These are phyloP conservation scores for Colletotrichum scovillei DNA, from an alignment of 2,329 filamentous ascomycete species.

Conservation along the genomic window DNA sequence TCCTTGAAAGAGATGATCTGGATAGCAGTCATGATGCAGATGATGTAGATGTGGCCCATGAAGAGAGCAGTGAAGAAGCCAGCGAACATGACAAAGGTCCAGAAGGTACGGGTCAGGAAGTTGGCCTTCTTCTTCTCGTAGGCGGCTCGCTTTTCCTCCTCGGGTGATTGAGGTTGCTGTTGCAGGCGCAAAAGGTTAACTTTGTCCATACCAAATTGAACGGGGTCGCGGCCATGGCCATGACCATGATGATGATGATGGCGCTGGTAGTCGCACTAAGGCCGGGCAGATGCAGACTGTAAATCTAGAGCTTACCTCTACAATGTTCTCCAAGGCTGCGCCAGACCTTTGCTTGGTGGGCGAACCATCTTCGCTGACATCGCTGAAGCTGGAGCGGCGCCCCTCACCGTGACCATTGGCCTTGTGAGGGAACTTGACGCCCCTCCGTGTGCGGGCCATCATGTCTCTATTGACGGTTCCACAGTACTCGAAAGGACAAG, in stretches of 20 bases:
- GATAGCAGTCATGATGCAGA: slow-evolving; percentile 89
- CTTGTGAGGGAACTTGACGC: slow-evolving; percentile 66
- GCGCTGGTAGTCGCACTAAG: neutral
- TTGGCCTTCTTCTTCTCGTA: slow-evolving; percentile 99
- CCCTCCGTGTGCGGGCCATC: slow-evolving; percentile 57
- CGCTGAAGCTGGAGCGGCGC: slow-evolving; percentile 77
- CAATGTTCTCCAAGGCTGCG: slow-evolving; percentile 49
- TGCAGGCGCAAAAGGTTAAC: slow-evolving; percentile 3
- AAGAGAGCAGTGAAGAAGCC: slow-evolving; percentile 93
- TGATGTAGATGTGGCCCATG: slow-evolving; percentile 97
- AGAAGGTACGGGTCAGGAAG: slow-evolving; percentile 96
- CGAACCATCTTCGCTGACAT: slow-evolving; percentile 71
- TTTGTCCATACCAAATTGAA: neutral
- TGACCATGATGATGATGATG: neutral
- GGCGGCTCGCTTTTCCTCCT: slow-evolving; percentile 65
- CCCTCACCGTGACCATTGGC: slow-evolving; percentile 63
- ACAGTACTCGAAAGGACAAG: neutral
- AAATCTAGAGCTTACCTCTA: slow-evolving; percentile 45
- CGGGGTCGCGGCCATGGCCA: too few relatives aligned
- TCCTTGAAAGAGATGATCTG: slow-evolving; percentile 99
- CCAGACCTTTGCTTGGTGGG: slow-evolving; percentile 38
- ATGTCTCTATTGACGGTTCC: slow-evolving; percentile 12
- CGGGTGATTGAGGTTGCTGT: slow-evolving; percentile 55
- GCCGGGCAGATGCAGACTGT: neutral
- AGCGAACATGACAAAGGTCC: slow-evolving; percentile 97